Conservation (phyloP, 768 basidiomycete species). For the Podaxis sp. region DNA sequence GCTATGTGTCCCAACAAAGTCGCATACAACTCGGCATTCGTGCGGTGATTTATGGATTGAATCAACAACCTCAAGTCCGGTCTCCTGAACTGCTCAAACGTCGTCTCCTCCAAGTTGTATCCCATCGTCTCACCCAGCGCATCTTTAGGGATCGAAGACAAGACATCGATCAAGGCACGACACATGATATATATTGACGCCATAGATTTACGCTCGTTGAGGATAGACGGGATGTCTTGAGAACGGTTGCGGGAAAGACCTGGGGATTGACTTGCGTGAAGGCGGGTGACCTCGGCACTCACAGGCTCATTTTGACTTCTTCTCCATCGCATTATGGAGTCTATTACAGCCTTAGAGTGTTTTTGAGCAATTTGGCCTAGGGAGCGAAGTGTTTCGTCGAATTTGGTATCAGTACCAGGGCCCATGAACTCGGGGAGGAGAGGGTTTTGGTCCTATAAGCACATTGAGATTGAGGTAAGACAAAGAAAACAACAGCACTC, state of each 20-base stretch:
- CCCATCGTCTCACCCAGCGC: conserved; percentile 77
- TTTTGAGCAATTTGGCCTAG: conserved; percentile 86
- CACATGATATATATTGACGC: conserved; percentile 91
- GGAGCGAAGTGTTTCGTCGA: conserved; percentile 84
- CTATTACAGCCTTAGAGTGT: conserved; percentile 80
- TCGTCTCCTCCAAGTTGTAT: conserved; percentile 81
- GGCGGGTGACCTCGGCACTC: conserved; percentile 46
- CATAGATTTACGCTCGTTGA: conserved; percentile 74
- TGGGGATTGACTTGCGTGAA: conserved; percentile 45
- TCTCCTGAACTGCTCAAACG: conserved; percentile 80
- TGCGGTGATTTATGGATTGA: conserved; percentile 72
- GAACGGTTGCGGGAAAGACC: conserved; percentile 36
- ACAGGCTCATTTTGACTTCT: conserved; percentile 69
- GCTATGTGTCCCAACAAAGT: conserved; percentile 83
- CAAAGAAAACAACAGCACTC: conserved; percentile 28
- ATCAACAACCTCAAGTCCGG: conserved; percentile 67
- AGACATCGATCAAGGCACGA: conserved; percentile 76
- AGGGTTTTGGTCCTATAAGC: conserved; percentile 63
- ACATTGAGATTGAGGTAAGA: not conserved
- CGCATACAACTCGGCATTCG: conserved; percentile 82
- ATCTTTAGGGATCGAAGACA: conserved; percentile 72
- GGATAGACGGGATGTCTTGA: conserved; percentile 48
- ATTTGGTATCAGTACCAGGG: conserved; percentile 67
- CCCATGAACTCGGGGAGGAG: conserved; percentile 69
- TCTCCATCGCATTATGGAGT: conserved; percentile 87